Percentiles rank a stretch among this genome's conserved stretches.
Evolutionary conservation across 805 yeast genomes (phyloP).

Genomic region (Metschnikowia lunata): DNA sequence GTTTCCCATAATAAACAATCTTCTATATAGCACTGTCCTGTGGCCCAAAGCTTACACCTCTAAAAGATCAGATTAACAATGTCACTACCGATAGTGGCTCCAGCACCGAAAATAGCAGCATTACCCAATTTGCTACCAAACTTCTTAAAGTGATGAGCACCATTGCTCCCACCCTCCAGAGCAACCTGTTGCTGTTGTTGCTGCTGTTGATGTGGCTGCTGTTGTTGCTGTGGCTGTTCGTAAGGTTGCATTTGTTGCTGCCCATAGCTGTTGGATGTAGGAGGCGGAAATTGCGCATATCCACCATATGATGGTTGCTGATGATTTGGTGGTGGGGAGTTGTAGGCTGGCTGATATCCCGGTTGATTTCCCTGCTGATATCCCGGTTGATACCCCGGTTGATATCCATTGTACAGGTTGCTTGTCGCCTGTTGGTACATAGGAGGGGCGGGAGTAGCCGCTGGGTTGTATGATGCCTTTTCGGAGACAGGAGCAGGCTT

Average conservation of each 20-base stretch:
- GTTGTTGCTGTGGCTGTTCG: conserved; percentile 18
- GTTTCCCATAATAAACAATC: too few relatives aligned
- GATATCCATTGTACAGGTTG: conserved; percentile 15
- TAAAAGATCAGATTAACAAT: conserved; percentile 69
- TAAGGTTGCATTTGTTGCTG: conserved; percentile 16
- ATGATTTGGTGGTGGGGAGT: background rate
- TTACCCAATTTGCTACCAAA: conserved; percentile 81
- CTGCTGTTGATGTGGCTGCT: conserved; percentile 24
- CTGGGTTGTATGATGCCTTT: conserved; percentile 1
- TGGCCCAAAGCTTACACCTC: background rate
- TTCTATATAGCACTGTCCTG: too few relatives aligned
- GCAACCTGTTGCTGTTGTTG: conserved; percentile 18
- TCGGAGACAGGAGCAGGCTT: background rate
- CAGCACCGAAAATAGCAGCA: conserved; percentile 95
- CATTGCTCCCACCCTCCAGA: background rate
- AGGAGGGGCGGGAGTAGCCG: conserved; percentile 5
- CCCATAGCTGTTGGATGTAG: conserved; percentile 45
- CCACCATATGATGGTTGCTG: conserved; percentile 32
- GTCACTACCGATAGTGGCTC: conserved; percentile 88
- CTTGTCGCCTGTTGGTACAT: conserved; percentile 17
- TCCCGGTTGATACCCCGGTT: conserved; percentile 4
- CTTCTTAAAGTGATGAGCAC: conserved; percentile 44
- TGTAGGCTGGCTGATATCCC: conserved; percentile 2
- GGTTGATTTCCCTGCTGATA: conserved; percentile 4
- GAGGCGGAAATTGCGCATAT: conserved; percentile 48